Evolutionary conservation across 129 eudicot species (phyloP).

Genomic region (Arctium lappa): DNA sequence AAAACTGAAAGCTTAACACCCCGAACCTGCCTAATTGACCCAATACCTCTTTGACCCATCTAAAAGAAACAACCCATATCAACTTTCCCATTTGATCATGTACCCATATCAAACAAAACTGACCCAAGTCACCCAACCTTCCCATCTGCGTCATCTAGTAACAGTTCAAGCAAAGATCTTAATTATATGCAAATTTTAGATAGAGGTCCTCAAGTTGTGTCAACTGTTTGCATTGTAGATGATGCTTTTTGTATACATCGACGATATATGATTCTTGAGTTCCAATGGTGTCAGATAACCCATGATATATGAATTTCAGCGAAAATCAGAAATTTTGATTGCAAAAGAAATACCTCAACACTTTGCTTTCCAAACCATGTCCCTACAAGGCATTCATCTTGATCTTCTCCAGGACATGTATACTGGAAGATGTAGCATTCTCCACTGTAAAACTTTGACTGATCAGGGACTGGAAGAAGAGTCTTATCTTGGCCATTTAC

Average conservation of each 20-base stretch:
- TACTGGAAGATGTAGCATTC: conserved; percentile 94
- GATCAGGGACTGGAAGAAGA: conserved; percentile 60
- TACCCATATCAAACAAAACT: not conserved
- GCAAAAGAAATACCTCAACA: conserved; percentile 48
- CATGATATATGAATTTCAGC: not conserved
- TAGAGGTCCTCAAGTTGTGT: not conserved
- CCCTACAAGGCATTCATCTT: conserved; percentile 79
- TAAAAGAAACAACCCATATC: not conserved
- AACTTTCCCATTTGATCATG: not conserved
- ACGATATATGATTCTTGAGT: not conserved
- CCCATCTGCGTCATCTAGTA: not conserved
- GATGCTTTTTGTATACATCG: not conserved
- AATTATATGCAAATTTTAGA: not conserved
- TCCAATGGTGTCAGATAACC: not conserved
- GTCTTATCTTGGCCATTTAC: conserved; percentile 68
- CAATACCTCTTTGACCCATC: not conserved
- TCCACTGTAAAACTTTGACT: conserved; percentile 87
- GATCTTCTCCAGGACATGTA: conserved; percentile 76
- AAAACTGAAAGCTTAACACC: not conserved
- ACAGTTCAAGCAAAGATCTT: not conserved
- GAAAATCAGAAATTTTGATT: not conserved
- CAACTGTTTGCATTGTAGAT: not conserved
- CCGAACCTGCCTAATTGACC: not conserved
- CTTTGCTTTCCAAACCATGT: conserved; percentile 94
- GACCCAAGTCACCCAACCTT: not conserved